Evolutionary conservation across 352 stramenopile species (phyloP).

Genomic region (Globisporangium solare): DNA sequence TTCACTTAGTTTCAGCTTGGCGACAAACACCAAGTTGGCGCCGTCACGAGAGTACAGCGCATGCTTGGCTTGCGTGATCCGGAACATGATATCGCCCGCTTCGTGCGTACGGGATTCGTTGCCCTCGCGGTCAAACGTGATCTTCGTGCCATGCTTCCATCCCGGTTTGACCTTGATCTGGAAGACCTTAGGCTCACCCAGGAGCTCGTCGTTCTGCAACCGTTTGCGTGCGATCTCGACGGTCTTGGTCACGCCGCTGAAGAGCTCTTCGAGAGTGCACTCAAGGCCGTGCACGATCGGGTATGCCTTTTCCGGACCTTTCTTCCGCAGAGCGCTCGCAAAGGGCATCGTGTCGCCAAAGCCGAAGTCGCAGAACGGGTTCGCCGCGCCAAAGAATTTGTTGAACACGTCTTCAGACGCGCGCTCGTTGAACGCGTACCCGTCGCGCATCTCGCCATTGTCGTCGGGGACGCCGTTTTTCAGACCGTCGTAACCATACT

Average conservation of each 20-base stretch:
- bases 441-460: constrained; percentile 66
- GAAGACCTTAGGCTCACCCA: constrained; percentile 81
- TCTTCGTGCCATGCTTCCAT: constrained; percentile 93
- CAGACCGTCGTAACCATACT: constrained; percentile 93
- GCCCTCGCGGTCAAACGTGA: constrained; percentile 93
- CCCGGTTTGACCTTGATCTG: constrained; percentile 90
- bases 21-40: constrained; percentile 90
- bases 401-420: constrained; percentile 90
- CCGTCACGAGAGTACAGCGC: constrained; percentile 87
- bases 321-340: constrained; percentile 72
- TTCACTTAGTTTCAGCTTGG: constrained; percentile 94
- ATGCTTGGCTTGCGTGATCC: constrained; percentile 85
- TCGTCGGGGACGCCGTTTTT: constrained; percentile 85
- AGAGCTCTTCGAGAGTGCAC: constrained; percentile 92
- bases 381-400: constrained; percentile 91
- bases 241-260: constrained; percentile 84
- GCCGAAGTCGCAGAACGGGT: constrained; percentile 89
- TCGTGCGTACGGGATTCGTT: constrained; percentile 91
- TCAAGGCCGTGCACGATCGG: constrained; percentile 68
- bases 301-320: constrained; percentile 61
- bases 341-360: constrained; percentile 87
- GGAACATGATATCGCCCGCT: constrained; percentile 93
- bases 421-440: constrained; percentile 88
- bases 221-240: constrained; percentile 81
- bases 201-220: constrained; percentile 66